Evolutionary conservation across 2,329 filamentous ascomycete species (phyloP).

Genomic region (Teratosphaeriaceae sp.): DNA sequence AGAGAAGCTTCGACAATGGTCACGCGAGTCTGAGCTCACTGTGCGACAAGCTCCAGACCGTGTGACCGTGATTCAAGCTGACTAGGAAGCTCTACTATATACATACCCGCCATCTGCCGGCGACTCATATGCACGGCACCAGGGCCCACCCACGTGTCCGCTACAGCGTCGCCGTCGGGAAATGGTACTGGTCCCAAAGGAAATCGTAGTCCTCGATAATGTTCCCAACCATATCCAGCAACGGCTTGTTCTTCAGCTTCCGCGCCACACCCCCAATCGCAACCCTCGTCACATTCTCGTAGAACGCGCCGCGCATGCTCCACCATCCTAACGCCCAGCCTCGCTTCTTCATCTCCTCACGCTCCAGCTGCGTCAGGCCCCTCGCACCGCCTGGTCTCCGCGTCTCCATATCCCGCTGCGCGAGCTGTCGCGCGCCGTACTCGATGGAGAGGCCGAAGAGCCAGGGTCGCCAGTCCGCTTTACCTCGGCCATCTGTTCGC

Average conservation of each 20-base stretch:
- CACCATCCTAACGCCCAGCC: constrained; percentile 94
- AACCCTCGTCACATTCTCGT: constrained; percentile 74
- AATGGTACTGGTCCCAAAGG: constrained; percentile 97
- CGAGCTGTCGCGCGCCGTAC: constrained; percentile 80
- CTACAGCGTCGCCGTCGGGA: constrained; percentile 58
- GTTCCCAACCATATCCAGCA: constrained; percentile 74
- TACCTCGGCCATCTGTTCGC: constrained; percentile 58
- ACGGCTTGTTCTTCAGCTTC: constrained; percentile 63
- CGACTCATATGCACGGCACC: too few relatives aligned
- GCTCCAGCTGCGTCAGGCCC: constrained; percentile 75
- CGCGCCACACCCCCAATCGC: constrained; percentile 63
- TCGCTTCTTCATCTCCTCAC: constrained; percentile 80
- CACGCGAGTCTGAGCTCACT: constrained; percentile 1
- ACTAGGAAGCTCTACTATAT: neutral
- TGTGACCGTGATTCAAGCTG: neutral
- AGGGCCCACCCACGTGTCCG: neutral
- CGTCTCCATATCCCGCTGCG: constrained; percentile 58
- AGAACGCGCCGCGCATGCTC: constrained; percentile 93
- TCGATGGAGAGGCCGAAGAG: constrained; percentile 78
- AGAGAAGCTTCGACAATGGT: neutral
- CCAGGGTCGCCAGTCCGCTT: constrained; percentile 88
- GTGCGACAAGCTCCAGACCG: neutral
- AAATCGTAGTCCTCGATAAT: constrained; percentile 96
- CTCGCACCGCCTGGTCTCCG: constrained; percentile 63
- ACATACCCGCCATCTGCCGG: too few relatives aligned